Base-by-base conservation (phyloP, 1,284 basidiomycete species). In the Vanrija pseudolonga region DNA sequence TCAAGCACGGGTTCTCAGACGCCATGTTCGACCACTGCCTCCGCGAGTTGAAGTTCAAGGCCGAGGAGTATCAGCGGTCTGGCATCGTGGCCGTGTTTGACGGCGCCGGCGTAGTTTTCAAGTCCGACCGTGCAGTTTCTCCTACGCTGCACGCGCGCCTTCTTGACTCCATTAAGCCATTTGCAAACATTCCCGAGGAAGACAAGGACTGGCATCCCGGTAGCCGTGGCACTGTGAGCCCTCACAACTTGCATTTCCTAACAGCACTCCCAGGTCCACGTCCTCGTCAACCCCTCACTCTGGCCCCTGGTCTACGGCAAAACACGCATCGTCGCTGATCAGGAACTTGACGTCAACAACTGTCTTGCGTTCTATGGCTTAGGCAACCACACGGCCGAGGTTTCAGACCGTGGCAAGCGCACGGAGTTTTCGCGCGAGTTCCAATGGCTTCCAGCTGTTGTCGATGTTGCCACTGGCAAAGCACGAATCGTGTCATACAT, bases 401-500 rank as follows among this genome's bases (percentile, higher is more conserved):
- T 6, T 15, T 14, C 24, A 24, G 43, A 37, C 38, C 19, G 24
- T 26, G 24, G 9, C 24, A 15, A 32, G 26, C 28, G 15, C 23
- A 18, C 17, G 11, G 36, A 51, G 4, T 36, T 43, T 6, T 57
- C 56, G 18, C 22, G n/a, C 32, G 51, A 54, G 45, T 57, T 57
- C 42, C 56, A 57, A 48, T 57, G 56, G 56, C 56, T 57, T 6
- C 56, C 56, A 0, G 18, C 41, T 36, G 56, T 54, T 14, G 56
- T 57, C 19, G 48, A 57, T 19, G 12, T 41, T 17, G 45, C 36
- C 1, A 36, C 14, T 17, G 26, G 18, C 18, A 15, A 19, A n/a
- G 45, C 56, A 20, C 44, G 23, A 45, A 36, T 57, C n/a, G 15
- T 12, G 11, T 41, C 24, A 26, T 57, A 57, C 38, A 48, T 57